Evolutionary conservation across 2,329 filamentous ascomycete genomes (phyloP).

Genomic region (Colletotrichum melonis): DNA sequence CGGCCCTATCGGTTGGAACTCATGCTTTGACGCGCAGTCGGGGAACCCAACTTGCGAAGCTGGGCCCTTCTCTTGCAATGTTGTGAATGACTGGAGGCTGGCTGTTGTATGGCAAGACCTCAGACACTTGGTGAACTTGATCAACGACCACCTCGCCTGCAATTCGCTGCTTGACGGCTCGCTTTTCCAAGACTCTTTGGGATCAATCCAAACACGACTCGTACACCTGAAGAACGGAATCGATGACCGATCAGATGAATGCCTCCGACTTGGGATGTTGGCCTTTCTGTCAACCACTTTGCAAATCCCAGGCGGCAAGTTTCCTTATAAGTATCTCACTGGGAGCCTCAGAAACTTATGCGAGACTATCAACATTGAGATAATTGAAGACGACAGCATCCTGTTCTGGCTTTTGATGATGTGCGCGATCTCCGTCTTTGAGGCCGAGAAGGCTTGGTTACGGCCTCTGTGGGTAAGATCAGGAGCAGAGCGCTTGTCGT

Average conservation of each 20-base stretch:
- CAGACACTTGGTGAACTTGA: not conserved
- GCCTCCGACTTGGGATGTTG: not conserved
- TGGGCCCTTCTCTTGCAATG: not conserved
- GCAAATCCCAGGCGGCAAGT: not conserved
- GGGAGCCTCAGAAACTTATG: not conserved
- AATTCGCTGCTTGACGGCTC: not conserved
- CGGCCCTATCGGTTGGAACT: not conserved
- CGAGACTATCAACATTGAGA: not conserved
- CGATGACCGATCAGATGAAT: not conserved
- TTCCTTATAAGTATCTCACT: slow-evolving; percentile 2
- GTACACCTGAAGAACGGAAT: not conserved
- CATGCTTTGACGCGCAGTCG: not conserved
- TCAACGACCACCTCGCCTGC: not conserved
- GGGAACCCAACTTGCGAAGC: not conserved
- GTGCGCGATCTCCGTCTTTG: not conserved
- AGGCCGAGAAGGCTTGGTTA: not conserved
- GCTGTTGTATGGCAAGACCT: not conserved
- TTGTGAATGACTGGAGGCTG: not conserved
- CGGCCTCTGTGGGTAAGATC: not conserved
- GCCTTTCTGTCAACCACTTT: not conserved
- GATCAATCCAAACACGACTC: not conserved
- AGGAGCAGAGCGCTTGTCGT: not conserved
- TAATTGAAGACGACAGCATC: not conserved
- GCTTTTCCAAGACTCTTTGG: not conserved
- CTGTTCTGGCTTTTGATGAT: slow-evolving; percentile 1